Base-by-base conservation (phyloP, 805 yeast genomes). In the Ogataea haglerorum region DNA sequence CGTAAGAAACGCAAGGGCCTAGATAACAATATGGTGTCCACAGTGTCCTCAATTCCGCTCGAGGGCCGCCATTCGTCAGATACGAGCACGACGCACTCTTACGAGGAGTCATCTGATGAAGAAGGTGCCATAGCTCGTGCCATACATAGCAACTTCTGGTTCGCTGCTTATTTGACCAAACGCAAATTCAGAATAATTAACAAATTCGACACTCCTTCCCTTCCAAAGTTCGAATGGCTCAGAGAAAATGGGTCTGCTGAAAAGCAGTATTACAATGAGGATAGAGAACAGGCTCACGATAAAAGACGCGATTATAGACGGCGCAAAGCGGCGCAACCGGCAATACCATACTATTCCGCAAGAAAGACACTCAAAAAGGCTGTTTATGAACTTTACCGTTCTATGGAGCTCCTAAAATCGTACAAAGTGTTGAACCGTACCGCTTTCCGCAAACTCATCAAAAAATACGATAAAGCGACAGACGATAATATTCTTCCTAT, bases 401-500 rank as follows among this genome's bases (percentile, higher is more conserved):
- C 85, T 7, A 65, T 88, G 46, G 85, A 85, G 44, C 69, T 86
- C 25, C 63, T 85, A 36, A 76, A 76, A 48, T 82, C 86, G 0
- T 93, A 80, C 60, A 72, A 86, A 49, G 69, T 81, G 34, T 62
- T 90, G 51, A 93, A 93, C 62, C 72, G 89, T 22, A 89, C 95
- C 0, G 99, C 95, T 0, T 79, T 90, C 54, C 75, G 96, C 38
- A 93, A 93, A 55, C 80, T 93, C 54, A 71, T 88, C 43, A 93
- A 93, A 57, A 93, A 93, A 60, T 90, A 78, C 58, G 99, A 93
- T 63, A 93, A 93, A 55, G 71, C 82, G 4, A 71, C 81, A 2
- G 57, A 67, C 10, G 66, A 76, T 8, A 51, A 66, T 1, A 49
- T 72, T 4, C 67, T 77, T 10, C 59, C 65, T 0, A 46, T 58